A percentile compares a stretch with the other conserved stretches of the same genome.
Evolutionary conservation across 495 filamentous ascomycete genomes (phyloP).

Genomic region (Podospora pseudopauciseta): DNA sequence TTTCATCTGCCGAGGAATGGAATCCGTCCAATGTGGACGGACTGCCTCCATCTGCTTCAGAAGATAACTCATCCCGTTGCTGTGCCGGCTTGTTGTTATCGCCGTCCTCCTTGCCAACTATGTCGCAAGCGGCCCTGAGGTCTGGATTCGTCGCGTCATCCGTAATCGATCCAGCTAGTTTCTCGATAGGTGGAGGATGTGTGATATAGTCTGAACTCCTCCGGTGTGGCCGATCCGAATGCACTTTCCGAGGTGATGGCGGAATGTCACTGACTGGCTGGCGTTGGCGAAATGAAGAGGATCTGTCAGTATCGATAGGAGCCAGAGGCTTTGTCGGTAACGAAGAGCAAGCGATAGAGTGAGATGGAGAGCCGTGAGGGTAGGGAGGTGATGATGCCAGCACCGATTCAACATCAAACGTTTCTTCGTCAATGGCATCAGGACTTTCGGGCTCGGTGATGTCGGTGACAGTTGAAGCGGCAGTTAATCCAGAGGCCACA

Average conservation of each 20-base stretch:
- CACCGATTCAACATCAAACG: constrained; percentile 1
- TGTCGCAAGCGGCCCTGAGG: not conserved
- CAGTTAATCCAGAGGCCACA: constrained; percentile 4
- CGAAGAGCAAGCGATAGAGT: constrained; percentile 7
- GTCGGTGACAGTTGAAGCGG: constrained; percentile 21
- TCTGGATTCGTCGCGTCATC: not conserved
- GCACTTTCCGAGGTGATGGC: not conserved
- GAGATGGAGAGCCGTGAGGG: constrained; percentile 12
- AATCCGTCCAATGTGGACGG: not conserved
- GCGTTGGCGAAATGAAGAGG: not conserved
- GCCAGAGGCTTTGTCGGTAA: not conserved
- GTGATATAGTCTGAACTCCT: not conserved
- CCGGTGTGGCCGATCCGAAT: not conserved
- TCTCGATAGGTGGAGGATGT: not conserved
- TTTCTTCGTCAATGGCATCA: constrained; percentile 15
- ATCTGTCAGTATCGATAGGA: not conserved
- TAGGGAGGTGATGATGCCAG: constrained; percentile 20
- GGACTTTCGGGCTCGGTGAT: constrained; percentile 25
- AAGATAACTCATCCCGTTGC: not conserved
- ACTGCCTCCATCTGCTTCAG: not conserved
- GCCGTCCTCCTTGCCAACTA: not conserved
- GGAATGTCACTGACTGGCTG: not conserved
- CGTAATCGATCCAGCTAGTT: not conserved
- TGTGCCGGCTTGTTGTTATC: not conserved
- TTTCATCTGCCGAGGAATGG: not conserved